Evolutionary conservation across 2,329 filamentous ascomycete species (phyloP), one percentile per base, ranked within the genome.

Genomic region (Fusarium concolor): DNA sequence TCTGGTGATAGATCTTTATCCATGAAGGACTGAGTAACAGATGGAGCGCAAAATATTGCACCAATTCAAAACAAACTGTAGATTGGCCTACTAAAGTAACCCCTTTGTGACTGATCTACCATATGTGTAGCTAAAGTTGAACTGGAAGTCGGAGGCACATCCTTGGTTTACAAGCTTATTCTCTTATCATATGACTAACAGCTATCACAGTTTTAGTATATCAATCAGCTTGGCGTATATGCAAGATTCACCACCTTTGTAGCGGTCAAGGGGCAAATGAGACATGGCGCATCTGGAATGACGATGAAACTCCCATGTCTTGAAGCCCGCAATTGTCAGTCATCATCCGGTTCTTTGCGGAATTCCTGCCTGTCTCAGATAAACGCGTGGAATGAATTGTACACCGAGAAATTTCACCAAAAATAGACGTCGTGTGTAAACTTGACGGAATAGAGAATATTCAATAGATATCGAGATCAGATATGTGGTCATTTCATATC

Each of bases 291-390:
- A 44, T 43, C 26, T 37, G 50, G 65, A 68, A 65, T 62, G 65
- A 18, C 11, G n/a, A 56, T 61, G 60, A 68, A 56, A 68, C 60
- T 35, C 29, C 50, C 56, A 28, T 68, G 56, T 68, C 55, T 68
- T 33, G 46, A 50, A 65, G 54, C 12, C 18, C 43, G 42, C 22
- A 41, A 31, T 35, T 29, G 11, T 29, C 41, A 41, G 31, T 17
- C 24, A 38, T 38, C 41, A 9, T 9, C 42, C 6, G 18, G 17
- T 18, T 31, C 18, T 41, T 52, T 42, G 8, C 39, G 12, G 37
- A 17, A 24, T 50, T 22, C 18, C 26, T 33, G 18, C 6, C 6
- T 68, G 42, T 68, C 60, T 62, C 41, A 41, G 24, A 66, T 52
- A 20, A 39, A 39, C 28, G n/a, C 31, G 29, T 39, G 46, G 29